Evolutionary conservation across 2,329 filamentous ascomycete genomes (phyloP).

Genomic region (Ilyonectria mors-panacis): DNA sequence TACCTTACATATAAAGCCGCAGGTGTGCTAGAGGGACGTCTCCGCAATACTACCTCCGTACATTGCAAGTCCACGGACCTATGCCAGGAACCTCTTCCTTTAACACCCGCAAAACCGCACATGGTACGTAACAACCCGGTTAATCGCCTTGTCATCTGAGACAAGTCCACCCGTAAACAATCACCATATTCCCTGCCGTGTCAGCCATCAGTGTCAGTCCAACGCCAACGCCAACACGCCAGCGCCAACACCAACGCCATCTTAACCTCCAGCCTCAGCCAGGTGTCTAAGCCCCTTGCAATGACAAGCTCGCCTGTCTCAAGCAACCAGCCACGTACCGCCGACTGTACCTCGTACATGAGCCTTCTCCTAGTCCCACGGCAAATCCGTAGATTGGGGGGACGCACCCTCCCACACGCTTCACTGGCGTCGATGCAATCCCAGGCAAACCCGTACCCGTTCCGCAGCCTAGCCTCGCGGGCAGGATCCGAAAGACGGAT

Average conservation of each 20-base stretch:
- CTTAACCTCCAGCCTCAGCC: constrained; percentile 11
- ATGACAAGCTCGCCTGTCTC: background rate
- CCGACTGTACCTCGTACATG: background rate
- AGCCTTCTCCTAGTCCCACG: background rate
- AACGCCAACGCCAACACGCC: constrained; percentile 25
- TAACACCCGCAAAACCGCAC: background rate
- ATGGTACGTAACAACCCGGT: background rate
- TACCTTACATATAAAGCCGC: background rate
- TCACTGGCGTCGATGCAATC: constrained; percentile 2
- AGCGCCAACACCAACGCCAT: constrained; percentile 20
- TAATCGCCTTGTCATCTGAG: background rate
- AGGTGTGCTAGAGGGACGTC: background rate
- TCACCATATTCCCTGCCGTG: background rate
- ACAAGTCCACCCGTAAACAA: background rate
- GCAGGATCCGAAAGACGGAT: constrained; percentile 23
- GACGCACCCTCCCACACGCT: constrained; percentile 17
- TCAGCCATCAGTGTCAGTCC: background rate
- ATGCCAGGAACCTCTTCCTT: background rate
- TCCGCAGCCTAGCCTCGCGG: constrained; percentile 12
- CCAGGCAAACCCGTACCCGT: constrained; percentile 4
- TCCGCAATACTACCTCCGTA: background rate
- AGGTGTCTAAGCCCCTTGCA: constrained; percentile 6
- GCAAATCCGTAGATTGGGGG: constrained; percentile 1
- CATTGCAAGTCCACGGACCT: background rate
- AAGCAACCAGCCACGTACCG: background rate